Base-by-base conservation (phyloP, 495 filamentous ascomycete species). In the Hypoxylon lienhwacheense region DNA sequence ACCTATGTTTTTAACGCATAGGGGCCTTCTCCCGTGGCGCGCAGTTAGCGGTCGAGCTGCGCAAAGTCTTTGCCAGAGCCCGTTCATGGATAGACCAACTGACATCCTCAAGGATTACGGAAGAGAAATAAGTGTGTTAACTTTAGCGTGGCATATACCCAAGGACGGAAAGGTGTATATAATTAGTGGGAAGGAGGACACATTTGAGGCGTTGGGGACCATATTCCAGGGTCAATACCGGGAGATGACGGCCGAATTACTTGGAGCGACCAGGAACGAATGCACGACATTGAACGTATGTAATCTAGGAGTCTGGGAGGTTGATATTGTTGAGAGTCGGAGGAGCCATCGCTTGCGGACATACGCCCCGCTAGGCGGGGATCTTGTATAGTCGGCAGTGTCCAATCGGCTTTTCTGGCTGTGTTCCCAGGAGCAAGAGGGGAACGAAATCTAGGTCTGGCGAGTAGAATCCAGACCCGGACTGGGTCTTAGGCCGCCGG, bases 321-420 rank as follows among this genome's bases (percentile, higher is more conserved):
- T 31, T n/a, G 37, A 47, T 25, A 53, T 43, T 31, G 21, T 57
- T n/a, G 47, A 53, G 40, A 37, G 24, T 16, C 20, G 41, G 37
- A 16, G 35, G 16, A n/a, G 15, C 19, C 24, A 16, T 52, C 10
- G 47, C 31, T 29, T 47, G 31, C 42, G 22, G 29, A 24, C 42
- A 40, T 46, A 26, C 39, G 32, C 35, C 34, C 55, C 31, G 4
- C 22, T 22, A 10, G 24, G 55, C 32, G 47, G 55, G 17, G 55
- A 35, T 42, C 31, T 29, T 44, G 17, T 47, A 39, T 44, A 17
- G 34, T 44, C 36, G 37, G 33, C 32, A 15, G 19, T 28, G 22
- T 24, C 55, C 55, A 59, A 53, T 53, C 49, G 55, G 49, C 44
- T 37, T 24, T 26, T n/a, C 16, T 59, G 43, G 37, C 43, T 15